Base-by-base conservation (phyloP, 1,284 basidiomycete genomes). In the Exobasidium rhododendri region DNA sequence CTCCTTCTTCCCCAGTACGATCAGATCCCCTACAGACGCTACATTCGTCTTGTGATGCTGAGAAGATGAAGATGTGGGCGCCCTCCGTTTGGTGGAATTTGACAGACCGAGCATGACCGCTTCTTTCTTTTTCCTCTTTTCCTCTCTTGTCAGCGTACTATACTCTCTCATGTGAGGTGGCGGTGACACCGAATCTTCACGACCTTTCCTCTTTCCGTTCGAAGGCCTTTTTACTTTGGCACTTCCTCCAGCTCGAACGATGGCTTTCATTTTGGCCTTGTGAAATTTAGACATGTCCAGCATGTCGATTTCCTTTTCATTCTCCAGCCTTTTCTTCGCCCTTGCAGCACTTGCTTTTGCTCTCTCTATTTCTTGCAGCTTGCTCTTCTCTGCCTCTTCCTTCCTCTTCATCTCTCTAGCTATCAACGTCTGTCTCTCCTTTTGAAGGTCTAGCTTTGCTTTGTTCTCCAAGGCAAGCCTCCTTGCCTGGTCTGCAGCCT, bases 1-100 rank as follows among this genome's bases (percentile, higher is more conserved):
- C 61, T 67, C 69, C 43, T 62, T 65, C 22, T 61, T 66, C 5
- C 71, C 71, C 6, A 74, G 56, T 7, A 65, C 65, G 1, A 70
- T 61, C 17, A 71, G 56, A 3, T 58, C 57, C 30, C 40, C 45
- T 24, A 47, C 14, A n/a, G 22, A 14, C 58, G 62, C n/a, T 65
- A 63, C 31, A 58, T 56, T 30, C 58, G 56, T 32, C 59, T 55
- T 17, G 59, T 35, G 1, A 62, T 56, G 1, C 56, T n/a, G 10
- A 62, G 64, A 6, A 35, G 58, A 2, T 40, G 51, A 28, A 44
- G 4, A 4, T 22, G 3, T 52, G 11, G 22, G n/a, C 4, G 13
- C 17, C 53, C 45, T 60, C 44, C 24, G 56, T 29, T 29, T 53
- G 2, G 61, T 31, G 44, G 26, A 57, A 10, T 65, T 61, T 1